These are phyloP conservation scores for Ogataea hybrid DNA, from an alignment of 1,139 yeast genomes.

Conservation along the genomic window DNA sequence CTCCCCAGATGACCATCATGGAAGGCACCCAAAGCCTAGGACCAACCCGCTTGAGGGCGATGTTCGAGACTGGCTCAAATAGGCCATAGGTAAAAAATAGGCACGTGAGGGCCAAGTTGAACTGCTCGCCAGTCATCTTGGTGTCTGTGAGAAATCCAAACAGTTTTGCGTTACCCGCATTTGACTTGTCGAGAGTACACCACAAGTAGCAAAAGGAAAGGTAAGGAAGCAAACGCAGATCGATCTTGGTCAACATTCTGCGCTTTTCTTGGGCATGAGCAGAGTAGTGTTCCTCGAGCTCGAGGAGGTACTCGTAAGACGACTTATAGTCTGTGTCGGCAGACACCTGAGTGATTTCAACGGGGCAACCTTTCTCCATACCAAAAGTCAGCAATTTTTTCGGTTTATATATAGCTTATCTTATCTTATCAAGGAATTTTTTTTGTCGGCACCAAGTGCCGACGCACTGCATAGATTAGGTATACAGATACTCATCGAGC, in stretches of 20 bases:
- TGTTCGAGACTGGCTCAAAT: slow-evolving; percentile 19
- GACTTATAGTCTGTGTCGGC: slow-evolving; percentile 6
- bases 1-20: slow-evolving; percentile 20
- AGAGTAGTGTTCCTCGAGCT: slow-evolving; percentile 12
- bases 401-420: slow-evolving; percentile 7
- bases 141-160: slow-evolving; percentile 17
- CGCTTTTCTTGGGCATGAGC: slow-evolving; percentile 7
- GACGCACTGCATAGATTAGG: slow-evolving; percentile 12
- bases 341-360: slow-evolving; percentile 5
- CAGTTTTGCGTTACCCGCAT: slow-evolving; percentile 18
- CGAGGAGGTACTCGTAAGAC: slow-evolving; percentile 12
- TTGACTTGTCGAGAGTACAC: slow-evolving; percentile 17
- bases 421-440: slow-evolving; percentile 12
- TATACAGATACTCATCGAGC: slow-evolving; percentile 26
- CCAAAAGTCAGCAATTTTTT: neutral
- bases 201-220: slow-evolving; percentile 18
- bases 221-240: slow-evolving; percentile 15
- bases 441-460: slow-evolving; percentile 8
- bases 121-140: slow-evolving; percentile 16
- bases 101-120: slow-evolving; percentile 17
- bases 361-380: slow-evolving; percentile 8
- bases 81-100: slow-evolving; percentile 18
- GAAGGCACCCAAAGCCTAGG: slow-evolving; percentile 18
- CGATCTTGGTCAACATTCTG: slow-evolving; percentile 14
- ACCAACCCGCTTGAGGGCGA: slow-evolving; percentile 19